Conservation (phyloP, 116 monocot species). For the Posidonia oceanica region DNA sequence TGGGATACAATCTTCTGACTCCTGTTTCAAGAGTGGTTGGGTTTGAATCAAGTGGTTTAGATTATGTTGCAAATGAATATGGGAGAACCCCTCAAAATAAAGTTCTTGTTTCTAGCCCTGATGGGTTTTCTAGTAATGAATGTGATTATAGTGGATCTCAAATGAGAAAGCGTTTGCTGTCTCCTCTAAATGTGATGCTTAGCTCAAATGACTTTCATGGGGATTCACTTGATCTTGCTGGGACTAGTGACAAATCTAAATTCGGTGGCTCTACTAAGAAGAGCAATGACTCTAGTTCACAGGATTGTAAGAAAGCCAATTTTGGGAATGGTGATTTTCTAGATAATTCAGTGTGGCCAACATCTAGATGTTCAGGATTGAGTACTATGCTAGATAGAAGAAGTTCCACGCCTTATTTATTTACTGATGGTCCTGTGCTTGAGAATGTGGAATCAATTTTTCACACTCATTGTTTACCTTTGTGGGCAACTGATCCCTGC, state of each 20-base stretch:
- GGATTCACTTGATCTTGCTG: constrained; percentile 40
- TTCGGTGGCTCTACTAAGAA: constrained; percentile 14
- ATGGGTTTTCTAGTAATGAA: constrained; percentile 8
- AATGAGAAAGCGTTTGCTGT: constrained; percentile 63
- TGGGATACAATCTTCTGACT: constrained; percentile 11
- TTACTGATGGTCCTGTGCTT: constrained; percentile 67
- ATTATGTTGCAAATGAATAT: constrained; percentile 14
- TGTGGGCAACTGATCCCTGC: background rate
- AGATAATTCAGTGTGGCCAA: constrained; percentile 9
- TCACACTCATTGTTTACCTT: constrained; percentile 11
- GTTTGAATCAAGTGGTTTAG: constrained; percentile 38
- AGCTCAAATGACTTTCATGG: constrained; percentile 40
- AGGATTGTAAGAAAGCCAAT: constrained; percentile 58
- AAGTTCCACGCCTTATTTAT: constrained; percentile 16
- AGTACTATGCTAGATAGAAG: constrained; percentile 6
- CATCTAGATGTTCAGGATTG: constrained; percentile 12
- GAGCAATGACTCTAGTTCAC: constrained; percentile 6
- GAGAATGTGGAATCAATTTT: constrained; percentile 24
- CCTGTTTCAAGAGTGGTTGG: constrained; percentile 71
- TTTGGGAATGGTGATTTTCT: constrained; percentile 16
- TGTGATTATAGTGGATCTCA: constrained; percentile 24
- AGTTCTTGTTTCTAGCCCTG: constrained; percentile 13
- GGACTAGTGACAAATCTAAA: constrained; percentile 6
- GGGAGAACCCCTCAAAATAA: constrained; percentile 4
- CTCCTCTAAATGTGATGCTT: constrained; percentile 48